Percentiles rank a stretch among this genome's conserved stretches.
Conservation (phyloP, 1,284 basidiomycete genomes). For the Golubevia pallescens region DNA sequence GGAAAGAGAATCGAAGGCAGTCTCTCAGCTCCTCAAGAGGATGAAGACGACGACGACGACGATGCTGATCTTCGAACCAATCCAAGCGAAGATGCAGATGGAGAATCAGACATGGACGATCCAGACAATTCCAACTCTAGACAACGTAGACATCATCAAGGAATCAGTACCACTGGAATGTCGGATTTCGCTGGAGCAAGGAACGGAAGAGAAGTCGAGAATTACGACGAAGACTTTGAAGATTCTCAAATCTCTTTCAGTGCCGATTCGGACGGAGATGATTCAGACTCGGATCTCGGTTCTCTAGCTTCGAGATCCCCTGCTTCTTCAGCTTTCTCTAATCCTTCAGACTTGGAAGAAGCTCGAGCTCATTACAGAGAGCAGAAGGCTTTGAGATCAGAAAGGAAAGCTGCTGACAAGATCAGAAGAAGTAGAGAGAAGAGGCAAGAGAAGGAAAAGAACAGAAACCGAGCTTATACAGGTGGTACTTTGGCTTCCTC, state of each 20-base stretch:
- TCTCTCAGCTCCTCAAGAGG: neutral
- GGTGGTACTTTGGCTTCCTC: no score
- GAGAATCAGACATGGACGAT: conserved; percentile 36
- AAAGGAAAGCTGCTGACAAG: conserved; percentile 6
- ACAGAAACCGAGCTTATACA: no score
- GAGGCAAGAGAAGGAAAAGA: no score
- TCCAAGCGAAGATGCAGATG: conserved; percentile 45
- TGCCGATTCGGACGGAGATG: no score
- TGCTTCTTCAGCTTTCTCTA: conserved; percentile 26
- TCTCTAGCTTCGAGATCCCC: no score
- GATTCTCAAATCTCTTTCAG: no score
- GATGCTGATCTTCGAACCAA: conserved; percentile 41
- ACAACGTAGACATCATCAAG: conserved; percentile 3
- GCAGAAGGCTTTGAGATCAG: conserved; percentile 25
- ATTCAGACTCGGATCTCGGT: no score
- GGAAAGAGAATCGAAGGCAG: neutral
- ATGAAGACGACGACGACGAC: conserved; percentile 16
- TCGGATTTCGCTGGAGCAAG: conserved; percentile 8
- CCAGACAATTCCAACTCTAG: conserved; percentile 3
- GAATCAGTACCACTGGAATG: conserved; percentile 1
- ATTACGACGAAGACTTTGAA: conserved; percentile 17
- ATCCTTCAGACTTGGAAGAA: conserved; percentile 50
- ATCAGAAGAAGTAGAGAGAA: conserved; percentile 3
- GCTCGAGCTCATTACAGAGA: conserved; percentile 29
- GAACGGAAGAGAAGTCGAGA: neutral